Percentiles rank a stretch among this genome's conserved stretches.
Evolutionary conservation across 768 basidiomycete genomes (phyloP).

Genomic region (Trametes sanguinea): DNA sequence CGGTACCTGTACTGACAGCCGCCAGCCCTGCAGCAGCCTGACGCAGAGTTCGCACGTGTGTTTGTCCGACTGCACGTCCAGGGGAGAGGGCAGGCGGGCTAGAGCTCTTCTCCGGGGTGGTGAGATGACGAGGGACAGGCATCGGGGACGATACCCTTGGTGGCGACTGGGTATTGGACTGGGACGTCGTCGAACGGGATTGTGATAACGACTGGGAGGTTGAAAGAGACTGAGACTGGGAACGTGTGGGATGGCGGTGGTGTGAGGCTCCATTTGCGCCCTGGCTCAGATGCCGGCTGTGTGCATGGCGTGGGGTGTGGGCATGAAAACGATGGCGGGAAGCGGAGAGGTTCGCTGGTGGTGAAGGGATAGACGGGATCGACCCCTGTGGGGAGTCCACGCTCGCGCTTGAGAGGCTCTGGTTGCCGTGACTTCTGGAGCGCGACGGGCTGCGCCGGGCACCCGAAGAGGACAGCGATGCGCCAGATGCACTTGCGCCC

Average conservation of each 20-base stretch:
- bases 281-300: constrained; percentile 11
- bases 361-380: constrained; percentile 80
- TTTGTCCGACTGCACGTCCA: constrained; percentile 53
- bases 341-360: constrained; percentile 50
- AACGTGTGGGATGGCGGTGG: constrained; percentile 4
- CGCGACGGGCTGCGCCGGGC: constrained; percentile 44
- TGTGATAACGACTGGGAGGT: background rate
- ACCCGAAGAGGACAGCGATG: constrained; percentile 26
- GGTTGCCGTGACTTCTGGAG: constrained; percentile 53
- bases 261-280: constrained; percentile 1
- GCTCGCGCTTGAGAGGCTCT: constrained; percentile 72
- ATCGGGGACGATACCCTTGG: constrained; percentile 13
- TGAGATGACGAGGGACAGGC: constrained; percentile 30
- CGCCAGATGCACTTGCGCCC: background rate
- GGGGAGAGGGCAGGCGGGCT: constrained; percentile 63
- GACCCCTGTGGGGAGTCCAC: constrained; percentile 75
- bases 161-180: constrained; percentile 16
- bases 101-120: constrained; percentile 57
- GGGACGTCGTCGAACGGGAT: constrained; percentile 6
- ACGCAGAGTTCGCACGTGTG: constrained; percentile 9
- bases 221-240: background rate
- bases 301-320: background rate
- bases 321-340: constrained; percentile 37
- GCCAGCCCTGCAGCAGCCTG: constrained; percentile 27
- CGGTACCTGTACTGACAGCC: constrained; percentile 63